Percentiles rank a stretch among this genome's conserved stretches.
Evolutionary conservation across 176 grass and related monocot species (phyloP).

Genomic region (Miscanthus lutarioriparius): DNA sequence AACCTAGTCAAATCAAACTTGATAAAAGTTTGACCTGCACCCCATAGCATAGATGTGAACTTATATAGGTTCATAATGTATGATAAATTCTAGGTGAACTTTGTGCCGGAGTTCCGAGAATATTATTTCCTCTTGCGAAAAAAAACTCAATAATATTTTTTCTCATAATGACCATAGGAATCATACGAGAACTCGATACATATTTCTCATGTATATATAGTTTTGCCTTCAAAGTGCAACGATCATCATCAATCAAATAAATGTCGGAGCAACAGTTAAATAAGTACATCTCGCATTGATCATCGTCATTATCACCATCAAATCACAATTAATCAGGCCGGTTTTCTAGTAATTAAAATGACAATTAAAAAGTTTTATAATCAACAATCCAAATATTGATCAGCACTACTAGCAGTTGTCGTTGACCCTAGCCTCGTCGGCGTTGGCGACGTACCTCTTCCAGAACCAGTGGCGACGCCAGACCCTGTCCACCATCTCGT

Average conservation of each 20-base stretch:
- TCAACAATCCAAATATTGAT: background rate
- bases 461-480: slow-evolving; percentile 75
- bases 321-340: background rate
- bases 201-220: background rate
- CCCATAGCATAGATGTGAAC: no score
- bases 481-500: slow-evolving; percentile 55
- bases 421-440: background rate
- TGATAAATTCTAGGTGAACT: no score
- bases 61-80: no score
- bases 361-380: background rate
- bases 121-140: no score
- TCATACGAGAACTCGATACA: no score
- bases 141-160: no score
- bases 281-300: background rate
- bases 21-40: no score
- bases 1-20: no score
- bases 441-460: slow-evolving; percentile 54
- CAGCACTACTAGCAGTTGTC: slow-evolving; percentile 9
- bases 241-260: no score
- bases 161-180: no score
- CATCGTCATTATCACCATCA: background rate
- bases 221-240: background rate
- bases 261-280: background rate
- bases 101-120: no score
- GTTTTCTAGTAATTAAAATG: background rate